phyloP scores from a whole-genome alignment of 768 basidiomycete genomes.

The Russula dissimulans region DNA sequence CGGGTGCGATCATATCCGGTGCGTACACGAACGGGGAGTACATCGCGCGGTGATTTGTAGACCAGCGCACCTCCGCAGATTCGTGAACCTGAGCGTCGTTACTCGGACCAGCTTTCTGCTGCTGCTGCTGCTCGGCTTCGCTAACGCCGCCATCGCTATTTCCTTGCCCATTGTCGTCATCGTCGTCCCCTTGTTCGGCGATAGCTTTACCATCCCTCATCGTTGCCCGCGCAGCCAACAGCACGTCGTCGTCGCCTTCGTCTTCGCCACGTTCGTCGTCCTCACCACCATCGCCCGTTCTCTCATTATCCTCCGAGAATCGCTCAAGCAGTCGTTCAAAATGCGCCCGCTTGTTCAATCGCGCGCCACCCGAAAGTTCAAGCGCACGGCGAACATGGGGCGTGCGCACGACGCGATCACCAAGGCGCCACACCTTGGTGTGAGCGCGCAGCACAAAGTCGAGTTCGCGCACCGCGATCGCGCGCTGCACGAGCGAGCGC shows the following conservation, averaged over 20 bases:
- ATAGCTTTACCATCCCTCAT: constrained; percentile 7
- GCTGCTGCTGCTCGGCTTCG: constrained; percentile 4
- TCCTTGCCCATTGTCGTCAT: constrained; percentile 5
- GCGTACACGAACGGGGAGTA: constrained; percentile 31
- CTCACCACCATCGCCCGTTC: background rate
- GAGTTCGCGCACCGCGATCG: constrained; percentile 30
- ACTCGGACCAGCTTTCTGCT: background rate
- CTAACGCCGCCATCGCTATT: constrained; percentile 7
- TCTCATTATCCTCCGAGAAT: background rate
- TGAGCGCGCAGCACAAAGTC: constrained; percentile 48
- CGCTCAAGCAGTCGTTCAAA: constrained; percentile 29
- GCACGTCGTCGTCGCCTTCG: constrained; percentile 4
- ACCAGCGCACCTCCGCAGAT: background rate
- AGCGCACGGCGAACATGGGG: constrained; percentile 42
- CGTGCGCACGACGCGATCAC: constrained; percentile 28
- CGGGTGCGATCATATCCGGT: constrained; percentile 22
- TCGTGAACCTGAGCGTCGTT: background rate
- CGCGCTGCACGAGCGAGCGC: constrained; percentile 39
- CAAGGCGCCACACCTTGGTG: constrained; percentile 50
- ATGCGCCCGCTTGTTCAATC: constrained; percentile 31
- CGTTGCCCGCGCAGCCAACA: background rate
- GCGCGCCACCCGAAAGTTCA: constrained; percentile 35
- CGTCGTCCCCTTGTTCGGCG: background rate
- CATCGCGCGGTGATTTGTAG: constrained; percentile 26
- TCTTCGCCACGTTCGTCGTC: no score